Conservation (phyloP, 768 basidiomycete species). For the Leccinum aurantiacum region DNA sequence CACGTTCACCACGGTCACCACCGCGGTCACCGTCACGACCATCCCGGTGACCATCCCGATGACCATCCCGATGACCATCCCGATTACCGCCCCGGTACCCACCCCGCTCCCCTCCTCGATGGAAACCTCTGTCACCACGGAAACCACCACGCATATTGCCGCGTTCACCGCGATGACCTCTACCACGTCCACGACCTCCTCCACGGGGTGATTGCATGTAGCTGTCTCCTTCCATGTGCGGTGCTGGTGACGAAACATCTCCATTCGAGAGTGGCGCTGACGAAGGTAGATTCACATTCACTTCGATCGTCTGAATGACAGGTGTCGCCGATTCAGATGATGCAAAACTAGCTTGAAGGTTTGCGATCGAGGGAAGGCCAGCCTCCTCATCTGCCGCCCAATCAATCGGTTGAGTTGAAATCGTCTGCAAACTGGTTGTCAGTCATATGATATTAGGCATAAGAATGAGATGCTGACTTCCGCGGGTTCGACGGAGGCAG, state of each 20-base stretch:
- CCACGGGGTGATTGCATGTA: slow-evolving; percentile 50
- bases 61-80: slow-evolving; percentile 24
- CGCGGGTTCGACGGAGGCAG: slow-evolving; percentile 14
- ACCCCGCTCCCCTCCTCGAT: slow-evolving; percentile 39
- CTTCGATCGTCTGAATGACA: slow-evolving; percentile 37
- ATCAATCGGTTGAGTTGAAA: slow-evolving; percentile 50
- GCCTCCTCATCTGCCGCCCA: slow-evolving; percentile 85
- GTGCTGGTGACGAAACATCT: slow-evolving; percentile 23
- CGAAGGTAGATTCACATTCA: slow-evolving; percentile 30
- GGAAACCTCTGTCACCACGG: slow-evolving; percentile 39
- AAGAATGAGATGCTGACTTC: slow-evolving; percentile 33
- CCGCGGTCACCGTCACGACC: no score
- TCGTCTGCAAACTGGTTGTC: slow-evolving; percentile 13
- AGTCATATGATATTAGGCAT: neutral
- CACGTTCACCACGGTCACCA: slow-evolving; percentile 16
- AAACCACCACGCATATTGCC: slow-evolving; percentile 42
- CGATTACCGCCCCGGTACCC: slow-evolving; percentile 33
- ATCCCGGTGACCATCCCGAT: no score
- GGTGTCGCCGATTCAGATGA: slow-evolving; percentile 74
- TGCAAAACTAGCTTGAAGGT: slow-evolving; percentile 74
- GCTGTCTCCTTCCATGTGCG: slow-evolving; percentile 55
- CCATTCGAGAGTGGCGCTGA: slow-evolving; percentile 21
- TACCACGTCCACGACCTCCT: slow-evolving; percentile 50
- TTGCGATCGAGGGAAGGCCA: slow-evolving; percentile 74
- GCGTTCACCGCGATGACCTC: slow-evolving; percentile 42